Evolutionary conservation across 2,329 filamentous ascomycete genomes (phyloP).

Genomic region (Monosporascus cannonballus): DNA sequence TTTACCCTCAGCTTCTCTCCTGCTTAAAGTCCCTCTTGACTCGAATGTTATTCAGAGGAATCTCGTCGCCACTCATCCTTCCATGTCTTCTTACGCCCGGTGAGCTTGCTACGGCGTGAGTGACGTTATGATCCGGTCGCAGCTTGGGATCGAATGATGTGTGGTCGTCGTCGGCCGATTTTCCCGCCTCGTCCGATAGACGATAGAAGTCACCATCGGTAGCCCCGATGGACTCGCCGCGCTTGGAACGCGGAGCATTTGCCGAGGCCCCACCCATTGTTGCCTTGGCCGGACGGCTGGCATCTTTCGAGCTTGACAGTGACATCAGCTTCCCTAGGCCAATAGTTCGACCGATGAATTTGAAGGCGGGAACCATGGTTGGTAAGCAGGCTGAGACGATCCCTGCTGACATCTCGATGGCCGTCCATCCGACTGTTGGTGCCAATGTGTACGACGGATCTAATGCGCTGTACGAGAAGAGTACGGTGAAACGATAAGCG

Average conservation of each 20-base stretch:
- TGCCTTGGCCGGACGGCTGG: not conserved
- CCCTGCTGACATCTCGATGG: slow-evolving; percentile 42
- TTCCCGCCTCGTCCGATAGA: slow-evolving; percentile 25
- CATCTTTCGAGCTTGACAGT: slow-evolving; percentile 3
- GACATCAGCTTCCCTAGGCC: slow-evolving; percentile 23
- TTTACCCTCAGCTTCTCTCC: not conserved
- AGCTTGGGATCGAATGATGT: slow-evolving; percentile 16
- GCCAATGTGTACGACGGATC: slow-evolving; percentile 43
- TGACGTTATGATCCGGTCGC: slow-evolving; percentile 28
- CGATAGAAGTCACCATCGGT: slow-evolving; percentile 24
- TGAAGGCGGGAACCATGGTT: slow-evolving; percentile 41
- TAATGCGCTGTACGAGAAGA: slow-evolving; percentile 34
- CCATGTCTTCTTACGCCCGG: slow-evolving; percentile 16
- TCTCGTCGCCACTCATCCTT: slow-evolving; percentile 28
- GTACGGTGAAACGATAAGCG: slow-evolving; percentile 39
- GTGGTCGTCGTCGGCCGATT: slow-evolving; percentile 2
- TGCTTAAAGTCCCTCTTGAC: slow-evolving; percentile 31
- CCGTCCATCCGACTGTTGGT: slow-evolving; percentile 40
- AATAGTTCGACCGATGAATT: slow-evolving; percentile 29
- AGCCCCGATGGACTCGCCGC: slow-evolving; percentile 1
- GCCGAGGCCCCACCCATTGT: not conserved
- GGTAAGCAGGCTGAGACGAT: slow-evolving; percentile 49
- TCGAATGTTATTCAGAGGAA: slow-evolving; percentile 32
- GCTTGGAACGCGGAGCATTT: slow-evolving; percentile 1
- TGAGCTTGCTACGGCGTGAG: slow-evolving; percentile 26